Base-by-base conservation (phyloP, 768 basidiomycete species). In the Lactarius indigo region DNA sequence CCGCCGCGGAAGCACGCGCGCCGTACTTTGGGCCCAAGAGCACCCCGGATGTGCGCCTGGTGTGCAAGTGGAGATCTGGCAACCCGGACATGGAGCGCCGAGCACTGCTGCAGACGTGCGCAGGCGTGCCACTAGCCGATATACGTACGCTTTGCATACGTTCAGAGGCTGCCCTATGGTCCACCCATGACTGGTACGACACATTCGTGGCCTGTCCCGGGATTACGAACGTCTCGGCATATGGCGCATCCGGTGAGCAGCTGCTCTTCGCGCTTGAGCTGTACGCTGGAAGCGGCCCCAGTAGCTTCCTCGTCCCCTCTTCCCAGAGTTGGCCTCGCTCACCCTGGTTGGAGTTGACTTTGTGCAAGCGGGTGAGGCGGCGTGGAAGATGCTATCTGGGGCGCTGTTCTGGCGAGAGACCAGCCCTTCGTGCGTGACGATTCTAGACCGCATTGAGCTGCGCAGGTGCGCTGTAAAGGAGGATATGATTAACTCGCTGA, bases 401-500 rank as follows among this genome's bases (percentile, higher is more conserved):
- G 62, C 58, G 20, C 54, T 67, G 66, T 17, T 33, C 6, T n/a
- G 35, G 33, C 66, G 66, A 1, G 62, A 67, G 33, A 57, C 50
- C 41, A 67, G 66, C 42, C 62, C 50, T 0, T 31, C 57, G 2
- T 67, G 58, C 52, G 62, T 67, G 57, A 67, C 66, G 41, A 67
- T 67, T 26, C 41, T 67, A 15, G 66, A 67, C 41, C 62, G 62
- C 15, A 37, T 67, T 23, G 62, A 67, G 52, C 33, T 67, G 31
- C 66, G 66, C 42, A 26, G 23, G 26, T 67, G 66, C 30, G 42
- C 41, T 4, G 62, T 67, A 41, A n/a, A 57, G 5, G 57, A 67
- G 31, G 54, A 52, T 52, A 64, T 59, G 62, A 26, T 64, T 41
- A 57, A 59, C 5, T n/a, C 39, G 0, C 9, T 67, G 57, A 56